These are phyloP conservation scores for Venustampulla echinocandica DNA, from an alignment of 495 filamentous ascomycete genomes.

Conservation along the genomic window DNA sequence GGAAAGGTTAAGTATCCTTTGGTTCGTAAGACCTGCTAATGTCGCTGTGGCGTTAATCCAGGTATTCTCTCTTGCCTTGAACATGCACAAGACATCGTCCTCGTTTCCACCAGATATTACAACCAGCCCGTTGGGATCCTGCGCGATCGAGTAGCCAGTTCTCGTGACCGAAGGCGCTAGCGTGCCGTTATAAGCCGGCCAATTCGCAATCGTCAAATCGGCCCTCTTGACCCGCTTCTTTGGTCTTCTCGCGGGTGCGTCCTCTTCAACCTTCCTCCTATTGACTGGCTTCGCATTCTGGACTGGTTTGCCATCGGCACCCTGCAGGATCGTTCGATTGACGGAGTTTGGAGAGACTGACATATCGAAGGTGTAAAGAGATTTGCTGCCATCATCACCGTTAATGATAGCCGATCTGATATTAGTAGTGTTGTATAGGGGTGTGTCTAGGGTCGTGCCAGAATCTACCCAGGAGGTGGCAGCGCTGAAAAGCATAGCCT, in stretches of 20 bases:
- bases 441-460: slow-evolving; percentile 47
- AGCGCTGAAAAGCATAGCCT: slow-evolving; percentile 56
- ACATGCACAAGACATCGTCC: slow-evolving; percentile 62
- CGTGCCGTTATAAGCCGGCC: slow-evolving; percentile 71
- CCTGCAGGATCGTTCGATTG: slow-evolving; percentile 49
- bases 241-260: slow-evolving; percentile 4
- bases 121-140: slow-evolving; percentile 50
- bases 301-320: slow-evolving; percentile 32
- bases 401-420: slow-evolving; percentile 52
- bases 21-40: slow-evolving; percentile 41
- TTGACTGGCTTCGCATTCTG: slow-evolving; percentile 22
- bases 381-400: slow-evolving; percentile 70
- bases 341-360: slow-evolving; percentile 68
- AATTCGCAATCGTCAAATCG: slow-evolving; percentile 40
- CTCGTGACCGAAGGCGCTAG: slow-evolving; percentile 55
- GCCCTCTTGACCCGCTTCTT: slow-evolving; percentile 21
- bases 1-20: slow-evolving; percentile 29
- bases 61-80: slow-evolving; percentile 65
- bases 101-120: slow-evolving; percentile 70
- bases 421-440: slow-evolving; percentile 43
- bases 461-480: slow-evolving; percentile 56
- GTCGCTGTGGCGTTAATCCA: slow-evolving; percentile 71
- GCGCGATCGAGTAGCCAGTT: slow-evolving; percentile 35
- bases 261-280: neutral
- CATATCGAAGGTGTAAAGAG: slow-evolving; percentile 77